A percentile compares a stretch with the other conserved stretches of the same genome.
phyloP scores from a whole-genome alignment of 306 rosid genomes.

The Cucurbita moschata region DNA sequence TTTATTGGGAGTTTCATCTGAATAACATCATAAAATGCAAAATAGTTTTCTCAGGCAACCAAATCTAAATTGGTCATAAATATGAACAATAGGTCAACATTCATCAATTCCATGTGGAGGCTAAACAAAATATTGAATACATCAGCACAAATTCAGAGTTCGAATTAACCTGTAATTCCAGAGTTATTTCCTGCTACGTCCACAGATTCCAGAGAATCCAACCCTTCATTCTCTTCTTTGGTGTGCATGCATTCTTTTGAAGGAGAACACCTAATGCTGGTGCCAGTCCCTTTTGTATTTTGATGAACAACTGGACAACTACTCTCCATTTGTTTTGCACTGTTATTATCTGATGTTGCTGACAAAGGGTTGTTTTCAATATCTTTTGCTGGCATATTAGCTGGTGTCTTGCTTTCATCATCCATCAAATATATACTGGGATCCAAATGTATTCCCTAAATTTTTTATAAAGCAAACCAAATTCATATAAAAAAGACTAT shows the following conservation, averaged over 20 bases:
- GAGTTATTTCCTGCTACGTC: slow-evolving; percentile 21
- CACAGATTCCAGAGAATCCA: slow-evolving; percentile 29
- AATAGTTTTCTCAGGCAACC: background rate
- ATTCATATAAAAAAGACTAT: background rate
- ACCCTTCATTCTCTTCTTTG: slow-evolving; percentile 27
- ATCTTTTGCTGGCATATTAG: slow-evolving; percentile 20
- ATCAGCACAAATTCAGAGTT: slow-evolving; percentile 1
- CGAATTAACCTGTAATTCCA: slow-evolving; percentile 32
- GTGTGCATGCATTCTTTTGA: slow-evolving; percentile 20
- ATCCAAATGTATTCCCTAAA: slow-evolving; percentile 89
- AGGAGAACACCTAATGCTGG: slow-evolving; percentile 15
- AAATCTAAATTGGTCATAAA: background rate
- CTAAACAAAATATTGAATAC: background rate
- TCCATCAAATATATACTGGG: slow-evolving; percentile 97
- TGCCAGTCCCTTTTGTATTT: slow-evolving; percentile 15
- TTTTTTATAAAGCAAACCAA: background rate
- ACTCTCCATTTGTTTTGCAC: slow-evolving; percentile 19
- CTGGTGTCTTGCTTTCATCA: slow-evolving; percentile 50
- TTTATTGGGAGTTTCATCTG: slow-evolving; percentile 43
- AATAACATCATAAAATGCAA: slow-evolving; percentile 12
- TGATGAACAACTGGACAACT: slow-evolving; percentile 11
- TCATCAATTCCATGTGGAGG: background rate
- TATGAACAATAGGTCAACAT: background rate
- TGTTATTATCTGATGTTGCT: slow-evolving; percentile 25
- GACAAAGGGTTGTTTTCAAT: slow-evolving; percentile 28